Evolutionary conservation across 1,139 yeast species (phyloP), one percentile per base, ranked within the genome.

Genomic region (Oligophagozyma castellii): DNA sequence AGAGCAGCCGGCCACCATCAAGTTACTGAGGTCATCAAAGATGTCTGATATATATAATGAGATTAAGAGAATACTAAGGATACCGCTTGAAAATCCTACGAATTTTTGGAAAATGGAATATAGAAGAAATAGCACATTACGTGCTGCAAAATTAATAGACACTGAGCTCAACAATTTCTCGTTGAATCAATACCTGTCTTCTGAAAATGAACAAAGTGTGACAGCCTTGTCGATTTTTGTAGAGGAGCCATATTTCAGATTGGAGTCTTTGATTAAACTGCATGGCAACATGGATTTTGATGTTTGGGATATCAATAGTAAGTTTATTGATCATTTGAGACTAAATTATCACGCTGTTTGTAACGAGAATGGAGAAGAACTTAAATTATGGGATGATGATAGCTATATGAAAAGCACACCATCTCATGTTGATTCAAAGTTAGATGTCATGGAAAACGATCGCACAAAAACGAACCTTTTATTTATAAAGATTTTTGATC

Each of bases 401-500:
- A n/a, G n/a, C n/a, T n/a, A n/a, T n/a, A n/a, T n/a, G n/a, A n/a
- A n/a, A n/a, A n/a, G n/a, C n/a, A n/a, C n/a, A n/a, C n/a, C n/a
- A n/a, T n/a, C n/a, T n/a, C n/a, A n/a, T n/a, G n/a, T n/a, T n/a
- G n/a, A n/a, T n/a, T n/a, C n/a, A n/a, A n/a, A n/a, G n/a, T n/a
- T n/a, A n/a, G n/a, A n/a, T n/a, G n/a, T n/a, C n/a, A n/a, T n/a
- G n/a, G n/a, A n/a, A n/a, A n/a, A n/a, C n/a, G n/a, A n/a, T n/a
- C n/a, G n/a, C n/a, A n/a, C n/a, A 18, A 18, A 10, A 18, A 18
- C 10, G 7, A 7, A 18, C 7, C 10, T 7, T 14, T 41, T 84
- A 2, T 77, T 83, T 41, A 46, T 84, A 33, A 86, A 86, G 48
- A 64, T 65, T 39, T 84, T 78, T 55, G 86, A 83, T 44, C 65